Evolutionary conservation across 2,329 filamentous ascomycete genomes (phyloP), one percentile per base, ranked within the genome.

Genomic region (Botrytis paeoniae): DNA sequence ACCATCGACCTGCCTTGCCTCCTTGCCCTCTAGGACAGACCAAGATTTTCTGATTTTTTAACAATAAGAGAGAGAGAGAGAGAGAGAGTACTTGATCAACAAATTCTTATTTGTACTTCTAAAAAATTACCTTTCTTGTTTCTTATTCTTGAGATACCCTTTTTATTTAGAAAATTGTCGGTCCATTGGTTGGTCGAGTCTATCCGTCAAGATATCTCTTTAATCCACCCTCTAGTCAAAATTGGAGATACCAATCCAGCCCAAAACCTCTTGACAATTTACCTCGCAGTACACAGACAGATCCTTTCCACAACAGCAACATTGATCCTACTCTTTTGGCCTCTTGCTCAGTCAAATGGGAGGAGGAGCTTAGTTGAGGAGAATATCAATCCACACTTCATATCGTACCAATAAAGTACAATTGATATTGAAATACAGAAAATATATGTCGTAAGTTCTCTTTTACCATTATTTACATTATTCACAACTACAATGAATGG

Each of bases 81-180:
- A 12, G 12, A 2, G 48, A 54, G 48, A 54, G 48, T n/a, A 57
- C 51, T 9, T 18, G 60, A 63, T 41, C 60, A 41, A 6, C 60
- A 63, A 29, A 41, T 63, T 41, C 60, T 25, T 12, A 39, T n/a
- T 12, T 51, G 39, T 66, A 39, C 29, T 51, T 63, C 37, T 7
- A 9, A 18, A 18, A 7, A 51, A 29, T 1, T 39, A 14, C 48
- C 35, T 25, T 68, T 57, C 37, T 57, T 41, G 16, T 29, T 68
- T 41, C 64, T 41, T 41, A 2, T 51, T 57, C 32, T 57, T 57
- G 48, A 68, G 65, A 68, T 68, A 68, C 65, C 65, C 65, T 57
- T 68, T 68, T 68, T 57, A 57, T 41, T 57, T 29, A n/a, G 48
- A 37, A 57, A 57, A 22, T 57, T 39, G 35, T 41, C 35, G 16